Percentiles rank a stretch among this genome's conserved stretches.
phyloP scores from a whole-genome alignment of 2,329 filamentous ascomycete genomes.

The Penicillium sp. region DNA sequence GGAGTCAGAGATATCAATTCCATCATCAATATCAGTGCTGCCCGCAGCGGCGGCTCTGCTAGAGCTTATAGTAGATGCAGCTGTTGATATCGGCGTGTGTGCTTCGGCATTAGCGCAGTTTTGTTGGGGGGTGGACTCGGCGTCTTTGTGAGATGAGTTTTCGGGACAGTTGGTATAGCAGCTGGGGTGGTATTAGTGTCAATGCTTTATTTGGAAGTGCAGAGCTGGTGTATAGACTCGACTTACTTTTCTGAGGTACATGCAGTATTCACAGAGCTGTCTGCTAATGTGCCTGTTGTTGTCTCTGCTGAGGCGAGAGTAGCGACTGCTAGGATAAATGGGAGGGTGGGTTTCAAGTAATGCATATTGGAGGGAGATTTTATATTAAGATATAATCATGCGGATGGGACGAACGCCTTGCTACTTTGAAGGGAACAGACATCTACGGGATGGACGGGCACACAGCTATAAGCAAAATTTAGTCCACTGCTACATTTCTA shows the following conservation, averaged over 20 bases:
- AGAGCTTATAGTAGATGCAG: neutral
- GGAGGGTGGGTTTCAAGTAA: neutral
- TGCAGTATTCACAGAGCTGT: neutral
- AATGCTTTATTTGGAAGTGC: neutral
- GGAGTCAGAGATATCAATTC: neutral
- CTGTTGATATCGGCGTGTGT: neutral
- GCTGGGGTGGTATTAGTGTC: neutral
- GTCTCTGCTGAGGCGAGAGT: neutral
- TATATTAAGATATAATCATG: too few relatives aligned
- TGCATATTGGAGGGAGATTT: too few relatives aligned
- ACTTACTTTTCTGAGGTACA: neutral
- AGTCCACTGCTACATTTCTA: neutral
- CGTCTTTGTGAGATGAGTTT: neutral
- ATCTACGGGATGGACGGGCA: neutral
- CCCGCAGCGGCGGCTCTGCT: neutral
- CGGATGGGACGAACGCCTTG: too few relatives aligned
- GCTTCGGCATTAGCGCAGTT: slow-evolving; percentile 1
- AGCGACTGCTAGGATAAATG: neutral
- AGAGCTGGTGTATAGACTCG: neutral
- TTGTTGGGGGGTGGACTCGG: slow-evolving; percentile 3
- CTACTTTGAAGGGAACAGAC: too few relatives aligned
- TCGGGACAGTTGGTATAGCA: slow-evolving; percentile 12
- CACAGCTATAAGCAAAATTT: neutral
- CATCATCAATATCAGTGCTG: neutral
- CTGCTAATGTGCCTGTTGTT: neutral